A percentile compares a stretch with the other conserved stretches of the same genome.
phyloP scores from a whole-genome alignment of 2,329 filamentous ascomycete species.

The Lachnellula hyalina region DNA sequence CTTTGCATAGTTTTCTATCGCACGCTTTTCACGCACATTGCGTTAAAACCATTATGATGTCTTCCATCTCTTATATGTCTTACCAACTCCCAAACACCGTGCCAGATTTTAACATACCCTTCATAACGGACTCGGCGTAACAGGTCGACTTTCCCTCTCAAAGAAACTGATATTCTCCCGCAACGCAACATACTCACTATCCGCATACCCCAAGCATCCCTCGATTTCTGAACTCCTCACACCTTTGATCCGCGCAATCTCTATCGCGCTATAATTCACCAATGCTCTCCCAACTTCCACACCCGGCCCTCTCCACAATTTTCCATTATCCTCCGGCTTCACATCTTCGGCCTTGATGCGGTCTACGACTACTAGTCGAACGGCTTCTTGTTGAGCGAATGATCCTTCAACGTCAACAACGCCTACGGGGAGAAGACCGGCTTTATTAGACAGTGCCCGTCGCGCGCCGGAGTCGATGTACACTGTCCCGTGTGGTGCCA shows the following conservation, averaged over 20 bases:
- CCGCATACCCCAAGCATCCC: slow-evolving; percentile 78
- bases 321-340: slow-evolving; percentile 27
- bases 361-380: slow-evolving; percentile 76
- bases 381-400: slow-evolving; percentile 90
- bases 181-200: slow-evolving; percentile 89
- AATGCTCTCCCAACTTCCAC: slow-evolving; percentile 81
- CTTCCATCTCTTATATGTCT: background rate
- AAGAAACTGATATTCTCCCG: slow-evolving; percentile 78
- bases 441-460: slow-evolving; percentile 73
- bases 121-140: slow-evolving; percentile 22
- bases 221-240: slow-evolving; percentile 77
- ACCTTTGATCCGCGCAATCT: slow-evolving; percentile 81
- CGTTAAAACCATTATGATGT: background rate
- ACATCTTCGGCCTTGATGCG: slow-evolving; percentile 30
- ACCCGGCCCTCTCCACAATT: slow-evolving; percentile 46
- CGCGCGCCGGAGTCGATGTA: slow-evolving; percentile 92
- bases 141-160: slow-evolving; percentile 27
- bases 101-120: background rate
- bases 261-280: slow-evolving; percentile 85
- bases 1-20: background rate
- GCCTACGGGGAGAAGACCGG: slow-evolving; percentile 84
- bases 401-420: slow-evolving; percentile 81
- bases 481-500: slow-evolving; percentile 82
- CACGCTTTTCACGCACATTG: background rate
- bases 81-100: background rate